A percentile compares a stretch with the other conserved stretches of the same genome.
phyloP scores from a whole-genome alignment of 1,139 yeast genomes.

The Nakaseomyces bracarensis region DNA sequence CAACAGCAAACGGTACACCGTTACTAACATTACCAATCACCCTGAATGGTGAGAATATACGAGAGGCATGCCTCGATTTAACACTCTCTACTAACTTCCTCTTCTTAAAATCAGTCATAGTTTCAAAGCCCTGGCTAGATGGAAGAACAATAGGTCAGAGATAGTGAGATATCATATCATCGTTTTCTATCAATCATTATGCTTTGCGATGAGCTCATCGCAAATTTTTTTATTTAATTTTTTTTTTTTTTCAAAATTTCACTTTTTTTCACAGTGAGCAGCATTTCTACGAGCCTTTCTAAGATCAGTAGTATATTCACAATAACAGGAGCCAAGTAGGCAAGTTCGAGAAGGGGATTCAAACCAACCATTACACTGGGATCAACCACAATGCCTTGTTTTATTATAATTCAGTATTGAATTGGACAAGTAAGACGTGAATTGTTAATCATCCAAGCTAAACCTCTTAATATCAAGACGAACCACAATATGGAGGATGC shows the following conservation, averaged over 20 bases:
- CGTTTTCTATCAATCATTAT: too few relatives aligned
- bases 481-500: background rate
- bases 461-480: background rate
- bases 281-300: background rate
- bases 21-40: conserved; percentile 66
- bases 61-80: conserved; percentile 30
- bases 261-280: too few relatives aligned
- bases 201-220: conserved; percentile 4
- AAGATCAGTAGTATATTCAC: too few relatives aligned
- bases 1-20: conserved; percentile 76
- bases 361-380: too few relatives aligned
- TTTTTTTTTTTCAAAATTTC: background rate
- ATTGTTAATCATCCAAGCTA: background rate
- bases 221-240: conserved; percentile 4
- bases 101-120: conserved; percentile 12
- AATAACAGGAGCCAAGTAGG: too few relatives aligned
- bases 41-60: conserved; percentile 50
- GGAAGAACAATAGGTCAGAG: too few relatives aligned
- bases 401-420: too few relatives aligned
- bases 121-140: too few relatives aligned
- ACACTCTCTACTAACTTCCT: conserved; percentile 12
- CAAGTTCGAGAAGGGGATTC: too few relatives aligned
- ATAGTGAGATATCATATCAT: too few relatives aligned
- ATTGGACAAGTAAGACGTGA: too few relatives aligned
- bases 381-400: too few relatives aligned